Percentiles rank a stretch among this genome's conserved stretches.
phyloP scores from a whole-genome alignment of 148 eudicot species.

The Cornus kousa region DNA sequence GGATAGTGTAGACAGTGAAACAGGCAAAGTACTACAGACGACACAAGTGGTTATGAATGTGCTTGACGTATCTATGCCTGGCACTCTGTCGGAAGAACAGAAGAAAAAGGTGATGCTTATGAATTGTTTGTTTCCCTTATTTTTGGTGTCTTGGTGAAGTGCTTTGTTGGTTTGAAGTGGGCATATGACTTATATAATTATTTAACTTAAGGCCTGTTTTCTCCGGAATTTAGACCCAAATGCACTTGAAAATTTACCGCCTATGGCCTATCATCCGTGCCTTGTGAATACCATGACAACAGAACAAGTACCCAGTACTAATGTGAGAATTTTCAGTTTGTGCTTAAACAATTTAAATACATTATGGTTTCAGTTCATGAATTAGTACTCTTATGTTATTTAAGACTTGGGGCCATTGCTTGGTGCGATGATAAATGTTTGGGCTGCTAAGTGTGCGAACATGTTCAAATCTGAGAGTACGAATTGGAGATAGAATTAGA shows the following conservation, averaged over 20 bases:
- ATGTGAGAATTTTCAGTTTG: not conserved
- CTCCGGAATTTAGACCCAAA: not conserved
- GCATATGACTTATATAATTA: not conserved
- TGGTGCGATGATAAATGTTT: not conserved
- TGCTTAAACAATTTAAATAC: not conserved
- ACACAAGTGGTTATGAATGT: slow-evolving; percentile 82
- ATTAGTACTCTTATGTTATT: not conserved
- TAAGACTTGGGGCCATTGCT: not conserved
- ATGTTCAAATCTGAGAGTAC: too few species aligned
- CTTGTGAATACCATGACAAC: not conserved
- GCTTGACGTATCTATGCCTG: slow-evolving; percentile 93
- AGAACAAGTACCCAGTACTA: not conserved
- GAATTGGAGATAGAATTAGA: not conserved
- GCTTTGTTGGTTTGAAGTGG: not conserved
- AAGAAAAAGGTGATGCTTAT: slow-evolving; percentile 63
- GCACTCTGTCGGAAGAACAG: slow-evolving; percentile 68
- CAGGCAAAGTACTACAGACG: slow-evolving; percentile 68
- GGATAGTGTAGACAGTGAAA: slow-evolving; percentile 49
- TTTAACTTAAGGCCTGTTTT: not conserved
- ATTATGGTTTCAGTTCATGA: not conserved
- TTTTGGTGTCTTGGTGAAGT: not conserved
- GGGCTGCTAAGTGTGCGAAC: not conserved
- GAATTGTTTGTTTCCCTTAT: not conserved
- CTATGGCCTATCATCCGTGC: not conserved
- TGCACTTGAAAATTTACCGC: not conserved